phyloP scores from a whole-genome alignment of 2,329 filamentous ascomycete genomes.

The Colletotrichum australisinense region DNA sequence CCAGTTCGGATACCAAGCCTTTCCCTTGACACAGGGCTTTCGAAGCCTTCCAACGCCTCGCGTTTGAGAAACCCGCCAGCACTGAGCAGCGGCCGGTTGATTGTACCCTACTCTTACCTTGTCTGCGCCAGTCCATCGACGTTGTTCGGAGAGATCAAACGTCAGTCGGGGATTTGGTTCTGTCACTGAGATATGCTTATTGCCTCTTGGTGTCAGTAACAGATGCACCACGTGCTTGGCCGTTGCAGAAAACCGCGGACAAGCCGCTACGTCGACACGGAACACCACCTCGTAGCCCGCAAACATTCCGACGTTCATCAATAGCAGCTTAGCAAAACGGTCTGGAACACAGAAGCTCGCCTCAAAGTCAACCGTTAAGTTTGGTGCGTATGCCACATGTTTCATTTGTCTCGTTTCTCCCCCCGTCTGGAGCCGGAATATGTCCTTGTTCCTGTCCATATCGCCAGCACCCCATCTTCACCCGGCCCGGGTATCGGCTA shows the following conservation, averaged over 20 bases:
- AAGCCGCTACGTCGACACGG: neutral
- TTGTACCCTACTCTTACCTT: constrained; percentile 10
- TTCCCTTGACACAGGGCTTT: constrained; percentile 10
- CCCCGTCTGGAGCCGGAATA: neutral
- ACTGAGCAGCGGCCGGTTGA: constrained; percentile 4
- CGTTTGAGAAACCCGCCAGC: constrained; percentile 31
- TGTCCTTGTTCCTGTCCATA: neutral
- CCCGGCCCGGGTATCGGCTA: neutral
- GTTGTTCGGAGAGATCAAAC: constrained; percentile 47
- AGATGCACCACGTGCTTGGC: constrained; percentile 15
- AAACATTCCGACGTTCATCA: neutral
- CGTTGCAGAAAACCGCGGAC: constrained; percentile 26
- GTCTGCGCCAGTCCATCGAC: constrained; percentile 40
- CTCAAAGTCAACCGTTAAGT: neutral
- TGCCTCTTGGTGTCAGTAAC: constrained; percentile 21
- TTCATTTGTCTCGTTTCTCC: constrained; percentile 5
- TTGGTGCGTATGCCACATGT: neutral
- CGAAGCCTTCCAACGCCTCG: constrained; percentile 34
- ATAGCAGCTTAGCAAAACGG: neutral
- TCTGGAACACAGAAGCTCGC: neutral
- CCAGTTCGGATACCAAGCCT: constrained; percentile 8
- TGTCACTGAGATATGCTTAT: constrained; percentile 32
- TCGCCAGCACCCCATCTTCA: neutral
- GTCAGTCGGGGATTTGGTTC: constrained; percentile 27
- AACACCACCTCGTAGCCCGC: neutral